Base-by-base conservation (phyloP, 257 asterid species). In the Craterostigma plantagineum region DNA sequence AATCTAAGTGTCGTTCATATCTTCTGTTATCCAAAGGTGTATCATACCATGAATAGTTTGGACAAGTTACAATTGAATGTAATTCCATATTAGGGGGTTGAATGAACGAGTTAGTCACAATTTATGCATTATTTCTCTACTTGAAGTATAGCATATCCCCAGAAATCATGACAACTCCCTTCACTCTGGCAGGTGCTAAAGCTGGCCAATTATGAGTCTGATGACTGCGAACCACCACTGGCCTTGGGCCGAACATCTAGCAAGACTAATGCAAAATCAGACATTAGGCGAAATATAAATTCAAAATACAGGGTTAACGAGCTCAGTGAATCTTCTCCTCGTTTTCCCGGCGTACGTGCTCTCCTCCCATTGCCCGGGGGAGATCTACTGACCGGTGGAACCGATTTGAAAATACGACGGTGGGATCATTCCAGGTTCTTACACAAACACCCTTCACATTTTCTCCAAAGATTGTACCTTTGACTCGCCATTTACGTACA, bases 391-490 rank as follows among this genome's bases (percentile, higher is more conserved):
- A 83, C 99, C 1, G 99, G 91, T 61, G 96, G 99, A 44, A 77
- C 92, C 34, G 99, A 90, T 72, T 71, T 90, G 75, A 90, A 71
- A 62, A 75, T 90, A 53, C 99, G 99, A 12, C 79, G 92, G 35
- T 90, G 99, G 99, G 87, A 90, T 57, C 99, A 90, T 59, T 75
- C 77, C 68, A 83, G 95, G 99, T 83, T 43, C n/a, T n/a, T n/a
- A n/a, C n/a, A n/a, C n/a, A n/a, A n/a, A n/a, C n/a, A n/a, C n/a
- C n/a, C n/a, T n/a, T n/a, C n/a, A n/a, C n/a, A n/a, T n/a, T n/a
- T n/a, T n/a, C n/a, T n/a, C n/a, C n/a, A n/a, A n/a, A n/a, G n/a
- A n/a, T n/a, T n/a, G n/a, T n/a, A n/a, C n/a, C n/a, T n/a, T n/a
- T n/a, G n/a, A n/a, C n/a, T n/a, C n/a, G n/a, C n/a, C n/a, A n/a